Conservation (phyloP, 306 rosid genomes). For the Lagenaria siceraria region DNA sequence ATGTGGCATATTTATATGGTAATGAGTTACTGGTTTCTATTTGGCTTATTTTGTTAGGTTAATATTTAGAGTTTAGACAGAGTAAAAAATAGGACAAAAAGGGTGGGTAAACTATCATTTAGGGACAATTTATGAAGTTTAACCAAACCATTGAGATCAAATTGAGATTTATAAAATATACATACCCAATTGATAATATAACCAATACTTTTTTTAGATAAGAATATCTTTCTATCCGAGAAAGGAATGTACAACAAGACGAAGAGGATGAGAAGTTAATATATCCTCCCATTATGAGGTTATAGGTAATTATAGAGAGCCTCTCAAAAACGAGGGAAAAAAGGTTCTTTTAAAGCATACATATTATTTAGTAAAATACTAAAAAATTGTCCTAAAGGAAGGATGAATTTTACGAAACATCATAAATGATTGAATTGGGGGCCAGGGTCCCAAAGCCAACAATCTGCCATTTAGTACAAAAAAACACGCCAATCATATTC, state of each 20-base stretch:
- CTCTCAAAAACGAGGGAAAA: not conserved
- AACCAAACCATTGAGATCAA: not conserved
- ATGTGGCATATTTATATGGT: not conserved
- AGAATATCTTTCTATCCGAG: not conserved
- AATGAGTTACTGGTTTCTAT: not conserved
- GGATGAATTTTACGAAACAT: not conserved
- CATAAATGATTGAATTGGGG: not conserved
- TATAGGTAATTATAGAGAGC: not conserved
- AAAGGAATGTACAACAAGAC: not conserved
- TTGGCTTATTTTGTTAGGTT: not conserved
- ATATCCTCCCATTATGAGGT: not conserved
- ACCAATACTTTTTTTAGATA: not conserved
- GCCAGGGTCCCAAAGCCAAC: not conserved
- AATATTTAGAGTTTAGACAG: not conserved
- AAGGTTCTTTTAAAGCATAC: not conserved
- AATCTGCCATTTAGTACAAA: not conserved
- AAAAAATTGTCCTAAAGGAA: not conserved
- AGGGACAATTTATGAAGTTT: too few relatives aligned
- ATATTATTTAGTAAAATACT: not conserved
- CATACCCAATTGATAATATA: not conserved
- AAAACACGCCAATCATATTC: not conserved
- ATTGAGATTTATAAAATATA: not conserved
- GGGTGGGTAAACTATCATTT: not conserved
- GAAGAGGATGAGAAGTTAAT: not conserved
- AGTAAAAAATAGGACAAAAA: not conserved